Evolutionary conservation across 305 asterid species (phyloP).

Genomic region (Fraxinus latifolia): DNA sequence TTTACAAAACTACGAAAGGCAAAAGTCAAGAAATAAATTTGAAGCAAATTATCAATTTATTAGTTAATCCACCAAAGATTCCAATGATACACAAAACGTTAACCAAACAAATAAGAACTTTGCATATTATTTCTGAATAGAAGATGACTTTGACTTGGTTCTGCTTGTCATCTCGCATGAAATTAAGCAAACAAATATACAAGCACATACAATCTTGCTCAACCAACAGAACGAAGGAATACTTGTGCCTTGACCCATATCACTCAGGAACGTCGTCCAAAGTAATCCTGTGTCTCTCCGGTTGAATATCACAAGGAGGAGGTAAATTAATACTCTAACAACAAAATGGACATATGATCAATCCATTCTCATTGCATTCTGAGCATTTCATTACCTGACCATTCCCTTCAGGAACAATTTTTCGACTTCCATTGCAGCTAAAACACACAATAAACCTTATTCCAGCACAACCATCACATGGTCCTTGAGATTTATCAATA

Average conservation of each 20-base stretch:
- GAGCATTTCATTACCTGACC: slow-evolving; percentile 42
- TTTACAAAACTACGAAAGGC: background rate
- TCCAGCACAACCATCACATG: slow-evolving; percentile 77
- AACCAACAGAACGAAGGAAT: background rate
- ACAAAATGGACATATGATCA: slow-evolving; percentile 76
- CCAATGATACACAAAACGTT: background rate
- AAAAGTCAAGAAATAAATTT: background rate
- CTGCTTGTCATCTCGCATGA: background rate
- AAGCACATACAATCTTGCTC: background rate
- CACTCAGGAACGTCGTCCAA: background rate
- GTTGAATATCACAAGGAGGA: background rate
- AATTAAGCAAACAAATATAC: background rate
- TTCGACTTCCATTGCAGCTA: slow-evolving; percentile 80
- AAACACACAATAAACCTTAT: slow-evolving; percentile 71
- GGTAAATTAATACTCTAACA: slow-evolving; percentile 37
- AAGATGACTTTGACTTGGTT: background rate
- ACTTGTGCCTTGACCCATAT: background rate
- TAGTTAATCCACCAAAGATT: background rate
- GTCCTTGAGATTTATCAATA: slow-evolving; percentile 35
- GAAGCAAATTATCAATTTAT: background rate
- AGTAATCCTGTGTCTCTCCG: background rate
- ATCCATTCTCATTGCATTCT: slow-evolving; percentile 90
- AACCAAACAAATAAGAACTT: background rate
- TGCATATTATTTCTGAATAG: background rate
- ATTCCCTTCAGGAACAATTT: slow-evolving; percentile 41